phyloP scores from a whole-genome alignment of 257 asterid species.

The Ligustrum vulgare region DNA sequence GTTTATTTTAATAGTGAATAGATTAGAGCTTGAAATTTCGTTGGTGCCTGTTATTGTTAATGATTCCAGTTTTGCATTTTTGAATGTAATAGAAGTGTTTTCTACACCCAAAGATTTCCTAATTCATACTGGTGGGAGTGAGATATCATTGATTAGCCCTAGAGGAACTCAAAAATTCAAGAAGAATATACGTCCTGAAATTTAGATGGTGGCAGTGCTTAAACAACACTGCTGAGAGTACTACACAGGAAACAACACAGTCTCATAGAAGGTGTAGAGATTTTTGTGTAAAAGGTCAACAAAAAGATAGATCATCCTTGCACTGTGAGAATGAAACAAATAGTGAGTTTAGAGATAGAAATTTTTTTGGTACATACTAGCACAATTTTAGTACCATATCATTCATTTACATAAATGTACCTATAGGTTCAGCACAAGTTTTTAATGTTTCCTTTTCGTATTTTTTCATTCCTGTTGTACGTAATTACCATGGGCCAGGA shows the following conservation, averaged over 20 bases:
- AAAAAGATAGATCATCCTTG: constrained; percentile 17
- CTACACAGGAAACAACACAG: constrained; percentile 15
- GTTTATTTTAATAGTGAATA: too few species aligned
- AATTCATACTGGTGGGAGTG: too few species aligned
- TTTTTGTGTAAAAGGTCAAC: constrained; percentile 22
- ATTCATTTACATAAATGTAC: not conserved
- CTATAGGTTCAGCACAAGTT: not conserved
- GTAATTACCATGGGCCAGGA: constrained; percentile 18
- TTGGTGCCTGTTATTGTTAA: too few species aligned
- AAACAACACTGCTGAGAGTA: constrained; percentile 35
- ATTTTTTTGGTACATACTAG: not conserved
- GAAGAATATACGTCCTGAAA: constrained; percentile 48
- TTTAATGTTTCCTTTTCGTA: not conserved
- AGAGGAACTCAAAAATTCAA: too few species aligned
- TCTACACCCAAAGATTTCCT: too few species aligned
- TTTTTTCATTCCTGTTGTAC: constrained; percentile 19
- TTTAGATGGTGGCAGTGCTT: constrained; percentile 74
- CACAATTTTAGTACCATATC: not conserved
- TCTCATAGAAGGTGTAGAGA: constrained; percentile 15
- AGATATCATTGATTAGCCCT: too few species aligned
- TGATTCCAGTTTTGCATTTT: too few species aligned
- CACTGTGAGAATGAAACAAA: constrained; percentile 24
- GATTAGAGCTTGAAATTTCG: too few species aligned
- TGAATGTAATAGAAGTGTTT: too few species aligned
- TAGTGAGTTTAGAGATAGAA: constrained; percentile 16